phyloP scores from a whole-genome alignment of 352 stramenopile genomes.

The Phytophthora pisi region DNA sequence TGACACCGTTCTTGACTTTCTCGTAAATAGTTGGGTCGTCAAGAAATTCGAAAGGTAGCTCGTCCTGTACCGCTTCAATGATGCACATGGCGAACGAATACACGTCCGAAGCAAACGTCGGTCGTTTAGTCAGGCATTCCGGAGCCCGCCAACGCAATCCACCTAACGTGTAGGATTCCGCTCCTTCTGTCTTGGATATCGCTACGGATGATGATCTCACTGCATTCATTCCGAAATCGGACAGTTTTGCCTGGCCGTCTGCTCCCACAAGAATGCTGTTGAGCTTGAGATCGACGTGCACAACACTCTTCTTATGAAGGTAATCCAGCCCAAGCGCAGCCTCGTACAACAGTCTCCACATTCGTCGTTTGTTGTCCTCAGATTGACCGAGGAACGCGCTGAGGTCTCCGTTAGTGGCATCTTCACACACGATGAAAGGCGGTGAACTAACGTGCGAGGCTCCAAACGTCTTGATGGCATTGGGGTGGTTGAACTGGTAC shows the following conservation, averaged over 20 bases:
- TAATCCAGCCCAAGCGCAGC: background rate
- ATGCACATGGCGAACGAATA: background rate
- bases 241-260: background rate
- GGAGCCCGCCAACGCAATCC: too few species aligned
- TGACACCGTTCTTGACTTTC: too few species aligned
- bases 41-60: background rate
- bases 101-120: background rate
- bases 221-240: background rate
- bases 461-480: background rate
- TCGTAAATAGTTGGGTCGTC: background rate
- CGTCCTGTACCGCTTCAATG: background rate
- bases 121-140: background rate
- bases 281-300: background rate
- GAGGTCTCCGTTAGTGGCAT: background rate
- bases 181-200: too few species aligned
- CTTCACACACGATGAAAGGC: background rate
- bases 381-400: background rate
- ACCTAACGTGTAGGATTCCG: too few species aligned
- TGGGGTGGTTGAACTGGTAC: background rate
- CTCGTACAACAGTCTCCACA: background rate
- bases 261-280: background rate
- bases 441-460: background rate
- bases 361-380: background rate
- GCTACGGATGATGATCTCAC: too few species aligned
- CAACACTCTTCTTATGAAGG: background rate